Evolutionary conservation across 108 stramenopile species (phyloP).

Genomic region (Nitzschia sp.): DNA sequence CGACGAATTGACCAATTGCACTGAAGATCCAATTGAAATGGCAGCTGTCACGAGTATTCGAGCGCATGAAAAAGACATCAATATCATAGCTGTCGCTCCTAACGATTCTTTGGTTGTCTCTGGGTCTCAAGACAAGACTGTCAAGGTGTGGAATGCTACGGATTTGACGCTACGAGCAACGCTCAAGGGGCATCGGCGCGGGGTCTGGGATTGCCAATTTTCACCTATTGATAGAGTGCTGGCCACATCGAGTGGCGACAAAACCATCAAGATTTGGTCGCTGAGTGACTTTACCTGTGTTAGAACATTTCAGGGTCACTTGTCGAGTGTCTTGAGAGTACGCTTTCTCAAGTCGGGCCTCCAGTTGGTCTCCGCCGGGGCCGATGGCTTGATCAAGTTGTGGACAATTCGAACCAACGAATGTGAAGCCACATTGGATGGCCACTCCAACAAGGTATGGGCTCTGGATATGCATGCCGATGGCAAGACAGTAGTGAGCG

Average conservation of each 20-base stretch:
- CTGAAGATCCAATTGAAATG: conserved; percentile 26
- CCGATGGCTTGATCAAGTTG: conserved; percentile 93
- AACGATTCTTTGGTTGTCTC: conserved; percentile 95
- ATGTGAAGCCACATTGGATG: conserved; percentile 92
- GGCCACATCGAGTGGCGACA: conserved; percentile 93
- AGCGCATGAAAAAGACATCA: conserved; percentile 93
- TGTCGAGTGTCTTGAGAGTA: conserved; percentile 86
- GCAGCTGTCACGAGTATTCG: conserved; percentile 61
- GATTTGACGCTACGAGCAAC: conserved; percentile 81
- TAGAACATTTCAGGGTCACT: conserved; percentile 93
- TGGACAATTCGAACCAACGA: conserved; percentile 96
- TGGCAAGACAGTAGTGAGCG: conserved; percentile 77
- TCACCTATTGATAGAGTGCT: conserved; percentile 92
- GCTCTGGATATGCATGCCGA: conserved; percentile 74
- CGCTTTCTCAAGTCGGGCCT: conserved; percentile 77
- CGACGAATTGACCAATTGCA: conserved; percentile 39
- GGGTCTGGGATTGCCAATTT: conserved; percentile 96
- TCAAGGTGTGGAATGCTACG: conserved; percentile 87
- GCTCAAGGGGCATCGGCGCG: conserved; percentile 93
- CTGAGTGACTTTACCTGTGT: conserved; percentile 87
- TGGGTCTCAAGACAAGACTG: conserved; percentile 94
- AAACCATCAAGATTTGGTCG: conserved; percentile 95
- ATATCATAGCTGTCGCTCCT: conserved; percentile 92
- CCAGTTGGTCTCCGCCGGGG: conserved; percentile 89
- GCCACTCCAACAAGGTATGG: conserved; percentile 93